These are phyloP conservation scores for Colletotrichum lini DNA, from an alignment of 2,329 filamentous ascomycete genomes.

Conservation along the genomic window DNA sequence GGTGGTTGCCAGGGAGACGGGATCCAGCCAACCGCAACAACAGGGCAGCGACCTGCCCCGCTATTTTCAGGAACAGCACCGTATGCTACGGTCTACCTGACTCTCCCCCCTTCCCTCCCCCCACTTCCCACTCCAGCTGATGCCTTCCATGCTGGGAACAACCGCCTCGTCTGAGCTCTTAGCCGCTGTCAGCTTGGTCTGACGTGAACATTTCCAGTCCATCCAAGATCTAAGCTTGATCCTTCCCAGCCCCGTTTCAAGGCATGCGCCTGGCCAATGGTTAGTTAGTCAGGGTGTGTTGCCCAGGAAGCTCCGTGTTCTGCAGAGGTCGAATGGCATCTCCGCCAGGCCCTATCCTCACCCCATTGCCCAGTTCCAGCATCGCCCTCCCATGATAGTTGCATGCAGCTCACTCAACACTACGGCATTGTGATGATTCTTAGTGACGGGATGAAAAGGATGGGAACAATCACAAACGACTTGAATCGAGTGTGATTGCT, in stretches of 20 bases:
- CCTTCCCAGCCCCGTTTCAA: conserved; percentile 7
- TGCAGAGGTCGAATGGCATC: too few relatives aligned
- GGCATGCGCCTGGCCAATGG: background rate
- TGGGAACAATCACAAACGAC: too few relatives aligned
- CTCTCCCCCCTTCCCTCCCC: background rate
- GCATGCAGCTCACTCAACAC: too few relatives aligned
- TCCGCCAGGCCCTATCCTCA: too few relatives aligned
- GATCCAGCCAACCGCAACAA: conserved; percentile 10
- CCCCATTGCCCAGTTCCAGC: too few relatives aligned
- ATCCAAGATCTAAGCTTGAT: conserved; percentile 4
- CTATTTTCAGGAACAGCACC: conserved; percentile 25
- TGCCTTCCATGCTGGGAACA: background rate
- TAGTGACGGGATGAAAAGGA: too few relatives aligned
- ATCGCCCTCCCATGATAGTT: too few relatives aligned
- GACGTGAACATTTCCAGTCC: conserved; percentile 4
- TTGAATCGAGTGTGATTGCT: too few relatives aligned
- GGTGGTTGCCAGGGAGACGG: conserved; percentile 37
- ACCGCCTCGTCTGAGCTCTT: conserved; percentile 25
- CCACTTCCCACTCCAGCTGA: conserved; percentile 32
- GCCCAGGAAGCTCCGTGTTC: too few relatives aligned
- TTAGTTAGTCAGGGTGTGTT: background rate
- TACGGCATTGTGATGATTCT: too few relatives aligned
- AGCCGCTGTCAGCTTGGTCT: conserved; percentile 34
- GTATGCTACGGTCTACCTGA: background rate
- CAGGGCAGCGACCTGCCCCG: conserved; percentile 40